Percentiles rank a stretch among this genome's conserved stretches.
These are phyloP conservation scores for Russula emetica DNA, from an alignment of 768 basidiomycete genomes.

Conservation along the genomic window DNA sequence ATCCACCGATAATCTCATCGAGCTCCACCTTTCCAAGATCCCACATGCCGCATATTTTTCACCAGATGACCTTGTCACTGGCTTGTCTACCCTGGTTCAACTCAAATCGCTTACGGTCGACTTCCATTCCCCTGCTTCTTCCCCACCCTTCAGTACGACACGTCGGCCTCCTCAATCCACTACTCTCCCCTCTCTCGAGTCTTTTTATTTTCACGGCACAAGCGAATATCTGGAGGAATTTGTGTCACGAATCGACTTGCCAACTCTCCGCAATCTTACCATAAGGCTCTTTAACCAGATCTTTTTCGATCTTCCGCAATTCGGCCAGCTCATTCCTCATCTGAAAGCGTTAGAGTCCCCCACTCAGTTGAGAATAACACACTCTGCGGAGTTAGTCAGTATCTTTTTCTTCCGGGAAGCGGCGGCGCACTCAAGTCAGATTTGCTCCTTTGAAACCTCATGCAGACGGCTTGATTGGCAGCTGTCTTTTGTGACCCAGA, in stretches of 20 bases:
- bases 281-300: background rate
- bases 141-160: too few species aligned
- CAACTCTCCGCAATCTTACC: background rate
- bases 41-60: background rate
- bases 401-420: background rate
- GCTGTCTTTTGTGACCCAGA: conserved; percentile 9
- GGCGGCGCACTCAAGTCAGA: too few species aligned
- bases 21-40: background rate
- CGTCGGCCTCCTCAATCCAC: background rate
- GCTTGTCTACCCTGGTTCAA: background rate
- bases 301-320: background rate
- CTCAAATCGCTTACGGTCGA: background rate
- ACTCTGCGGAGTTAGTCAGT: background rate
- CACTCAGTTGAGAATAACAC: background rate
- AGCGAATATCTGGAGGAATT: conserved; percentile 16
- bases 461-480: conserved; percentile 10
- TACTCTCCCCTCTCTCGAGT: background rate
- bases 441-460: background rate
- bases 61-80: background rate
- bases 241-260: background rate
- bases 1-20: conserved; percentile 2
- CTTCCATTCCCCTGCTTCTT: background rate
- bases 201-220: background rate
- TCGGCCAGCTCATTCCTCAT: conserved; percentile 1
- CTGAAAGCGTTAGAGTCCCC: background rate